A percentile compares a stretch with the other conserved stretches of the same genome.
Evolutionary conservation across 345 rosid genomes (phyloP).

Genomic region (Bretschneidera sinensis): DNA sequence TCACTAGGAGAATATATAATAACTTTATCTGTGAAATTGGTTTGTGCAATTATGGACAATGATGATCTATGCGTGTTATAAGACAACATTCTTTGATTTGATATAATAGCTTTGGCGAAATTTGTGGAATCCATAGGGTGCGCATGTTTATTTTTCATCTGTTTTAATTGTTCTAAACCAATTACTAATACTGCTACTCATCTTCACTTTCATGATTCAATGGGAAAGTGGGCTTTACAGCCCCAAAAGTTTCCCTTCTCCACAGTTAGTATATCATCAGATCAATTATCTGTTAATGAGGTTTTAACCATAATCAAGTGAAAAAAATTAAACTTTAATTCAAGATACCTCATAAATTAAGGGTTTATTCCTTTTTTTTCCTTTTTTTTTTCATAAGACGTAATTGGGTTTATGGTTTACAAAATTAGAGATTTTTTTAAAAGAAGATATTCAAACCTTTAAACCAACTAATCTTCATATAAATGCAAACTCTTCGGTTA

Average conservation of each 20-base stretch:
- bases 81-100: constrained; percentile 50
- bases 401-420: too few relatives aligned
- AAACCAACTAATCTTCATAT: too few relatives aligned
- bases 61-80: constrained; percentile 38
- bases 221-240: constrained; percentile 25
- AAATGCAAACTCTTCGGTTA: too few relatives aligned
- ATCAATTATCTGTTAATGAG: too few relatives aligned
- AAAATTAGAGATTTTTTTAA: too few relatives aligned
- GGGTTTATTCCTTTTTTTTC: too few relatives aligned
- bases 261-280: constrained; percentile 1
- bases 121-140: constrained; percentile 43
- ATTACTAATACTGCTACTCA: constrained; percentile 6
- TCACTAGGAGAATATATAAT: constrained; percentile 9
- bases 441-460: too few relatives aligned
- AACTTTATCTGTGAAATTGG: constrained; percentile 19
- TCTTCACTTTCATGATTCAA: constrained; percentile 21
- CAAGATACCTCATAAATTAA: too few relatives aligned
- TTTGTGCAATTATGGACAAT: constrained; percentile 37
- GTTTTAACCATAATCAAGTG: too few relatives aligned
- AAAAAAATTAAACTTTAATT: too few relatives aligned
- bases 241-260: constrained; percentile 8
- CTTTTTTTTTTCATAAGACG: too few relatives aligned
- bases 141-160: constrained; percentile 44
- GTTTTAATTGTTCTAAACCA: constrained; percentile 11
- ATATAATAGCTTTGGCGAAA: constrained; percentile 37